Evolutionary conservation across 768 basidiomycete genomes (phyloP), one percentile per base, ranked within the genome.

Genomic region (Leccinum barrowsii): DNA sequence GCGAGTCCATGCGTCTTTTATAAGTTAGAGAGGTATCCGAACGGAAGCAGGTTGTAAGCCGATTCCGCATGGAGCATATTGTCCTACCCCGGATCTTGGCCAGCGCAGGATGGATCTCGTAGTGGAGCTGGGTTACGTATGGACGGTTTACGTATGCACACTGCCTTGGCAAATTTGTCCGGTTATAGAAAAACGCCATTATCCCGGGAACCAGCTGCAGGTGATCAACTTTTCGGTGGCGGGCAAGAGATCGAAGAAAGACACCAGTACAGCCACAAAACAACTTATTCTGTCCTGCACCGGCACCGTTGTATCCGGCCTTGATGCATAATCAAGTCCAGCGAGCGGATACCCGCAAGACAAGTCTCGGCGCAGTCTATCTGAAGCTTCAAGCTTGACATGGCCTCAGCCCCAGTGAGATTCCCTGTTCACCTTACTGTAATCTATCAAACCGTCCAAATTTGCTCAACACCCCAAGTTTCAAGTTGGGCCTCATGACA

Each of bases 31-130:
- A 34, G 37, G 21, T 40, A 19, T 52, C 42, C 11, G 15, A 52
- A 50, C 32, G 42, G 46, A 26, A 40, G 28, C 57, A 22, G 53
- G 19, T 56, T 30, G 44, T 37, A 44, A 32, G 44, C 47, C 53
- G 58, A 17, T 30, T 17, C 56, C 52, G 54, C 28, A 52, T 32
- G 48, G 19, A 28, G 34, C 51, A 56, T 40, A 32, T 21, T 44
- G 42, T 44, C 19, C 19, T 55, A 48, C 13, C 40, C 54, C 67
- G 62, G 65, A 66, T 63, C 66, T 59, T 50, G 49, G 42, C 44
- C 51, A 37, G 40, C 2, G 11, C 50, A 52, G 48, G 19, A 48
- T 52, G 52, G 57, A 59, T 63, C 65, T 63, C 5, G 64, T 24
- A 34, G 32, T 34, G 26, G 52, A 13, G 50, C 21, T 59, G 28